These are phyloP conservation scores for Penicillium pulvis DNA, from an alignment of 495 filamentous ascomycete species.

Conservation along the genomic window DNA sequence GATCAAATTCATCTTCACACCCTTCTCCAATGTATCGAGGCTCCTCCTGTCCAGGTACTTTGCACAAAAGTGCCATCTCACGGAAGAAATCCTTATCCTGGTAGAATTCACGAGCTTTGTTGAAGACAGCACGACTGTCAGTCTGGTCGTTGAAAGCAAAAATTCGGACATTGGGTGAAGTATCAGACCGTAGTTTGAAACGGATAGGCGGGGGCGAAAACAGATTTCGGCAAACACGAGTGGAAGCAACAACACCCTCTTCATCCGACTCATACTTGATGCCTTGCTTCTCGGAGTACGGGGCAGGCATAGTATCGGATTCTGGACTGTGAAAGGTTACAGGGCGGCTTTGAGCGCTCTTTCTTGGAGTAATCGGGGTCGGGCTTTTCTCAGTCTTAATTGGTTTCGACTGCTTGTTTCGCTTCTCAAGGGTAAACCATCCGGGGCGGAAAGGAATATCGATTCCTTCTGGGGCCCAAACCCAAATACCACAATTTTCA, in stretches of 20 bases:
- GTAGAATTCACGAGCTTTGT: constrained; percentile 27
- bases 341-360: background rate
- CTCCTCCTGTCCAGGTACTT: constrained; percentile 18
- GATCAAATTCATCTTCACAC: constrained; percentile 25
- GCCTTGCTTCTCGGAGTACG: background rate
- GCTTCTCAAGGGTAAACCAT: background rate
- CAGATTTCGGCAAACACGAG: background rate
- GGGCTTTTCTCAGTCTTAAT: background rate
- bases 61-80: constrained; percentile 17
- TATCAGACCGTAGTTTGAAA: constrained; percentile 14
- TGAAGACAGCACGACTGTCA: constrained; percentile 19
- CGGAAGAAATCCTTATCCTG: background rate
- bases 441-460: background rate
- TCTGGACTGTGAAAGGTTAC: background rate
- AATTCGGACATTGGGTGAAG: background rate
- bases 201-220: background rate
- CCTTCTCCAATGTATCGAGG: constrained; percentile 23
- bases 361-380: background rate
- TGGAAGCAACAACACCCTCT: background rate
- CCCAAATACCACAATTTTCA: background rate
- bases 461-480: background rate
- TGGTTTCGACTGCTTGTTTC: background rate
- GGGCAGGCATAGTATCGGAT: background rate
- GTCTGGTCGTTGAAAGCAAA: constrained; percentile 20
- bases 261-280: background rate